Base-by-base conservation (phyloP, 805 yeast genomes). In the Zygosaccharomyces gambellarensis region DNA sequence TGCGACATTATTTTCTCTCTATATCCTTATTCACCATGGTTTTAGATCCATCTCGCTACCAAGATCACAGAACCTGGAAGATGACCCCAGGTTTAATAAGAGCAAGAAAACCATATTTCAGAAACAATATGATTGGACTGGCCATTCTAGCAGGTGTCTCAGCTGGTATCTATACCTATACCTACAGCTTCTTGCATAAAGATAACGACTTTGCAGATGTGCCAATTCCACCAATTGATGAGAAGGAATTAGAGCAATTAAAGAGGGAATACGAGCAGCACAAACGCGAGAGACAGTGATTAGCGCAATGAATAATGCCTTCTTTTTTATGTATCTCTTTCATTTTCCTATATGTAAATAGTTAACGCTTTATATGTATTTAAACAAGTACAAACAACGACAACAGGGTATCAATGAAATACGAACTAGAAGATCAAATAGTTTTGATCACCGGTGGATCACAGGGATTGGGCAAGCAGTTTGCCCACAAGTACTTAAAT, bases 1-100 rank as follows among this genome's bases (percentile, higher is more conserved):
- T 4, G 10, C 28, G 17, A 39, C 38, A 17, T 8, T 19, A n/a
- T 3, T 11, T 28, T 39, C 27, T 5, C 19, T 39, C 4, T 23
- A 25, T 27, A 27, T 22, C 21, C 11, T 14, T 19, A 22, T 28
- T 34, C 31, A 29, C 29, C n/a, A 62, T 57, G 63, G 61, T 53
- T 46, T 57, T 65, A 27, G 63, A 63, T 53, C 72, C 71, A 21
- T 73, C 79, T 3, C 73, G 69, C 44, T 78, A 80, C 62, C 79
- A 77, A 47, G 87, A 86, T 67, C 85, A 82, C 32, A 71, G 73
- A 55, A 86, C 90, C 30, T 85, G 80, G 70, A 84, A 84, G 63
- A 90, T 90, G 92, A 87, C 97, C 1, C 96, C 96, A 12, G 96
- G 97, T 5, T 82, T 92, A 76, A 75, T 88, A 57, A 77, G 98